Base-by-base conservation (phyloP, 495 filamentous ascomycete genomes). In the Cladorrhinum samala region DNA sequence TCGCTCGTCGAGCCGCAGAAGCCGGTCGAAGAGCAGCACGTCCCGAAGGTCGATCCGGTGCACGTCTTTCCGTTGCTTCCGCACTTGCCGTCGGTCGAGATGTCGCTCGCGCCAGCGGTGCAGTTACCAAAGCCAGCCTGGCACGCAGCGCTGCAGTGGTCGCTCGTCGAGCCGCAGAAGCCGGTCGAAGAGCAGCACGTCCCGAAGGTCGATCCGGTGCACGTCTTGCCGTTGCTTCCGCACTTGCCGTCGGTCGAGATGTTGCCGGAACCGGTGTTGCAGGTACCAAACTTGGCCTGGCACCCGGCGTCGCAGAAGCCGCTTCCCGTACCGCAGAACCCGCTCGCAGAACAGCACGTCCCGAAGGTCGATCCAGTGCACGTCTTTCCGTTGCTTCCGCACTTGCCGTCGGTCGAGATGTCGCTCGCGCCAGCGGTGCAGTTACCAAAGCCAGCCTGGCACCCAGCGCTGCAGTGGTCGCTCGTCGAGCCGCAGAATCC, bases 251-350 rank as follows among this genome's bases (percentile, higher is more conserved):
- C 77, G n/a, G 57, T 41, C 9, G 11, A 16, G 2, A 41, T 18
- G 14, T 7, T 1, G 8, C 16, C 6, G 9, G 6, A n/a, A 18
- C 30, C 30, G 30, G 7, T 37, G 14, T 14, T 37, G 14, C 30
- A 37, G 30, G 30, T 37, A 14, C 30, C 30, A 14, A 37, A 37
- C 7, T 6, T 7, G 30, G 7, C 14, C 30, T 73, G 68, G 50
- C 79, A 83, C 14, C 72, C 77, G 2, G 51, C 53, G 19, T 73
- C 75, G 57, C 79, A 82, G 58, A 77, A 70, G 17, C 65, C 60
- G 14, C 68, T 70, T 2, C 71, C 72, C 49, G 72, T 74, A 7
- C 78, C 77, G 61, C 77, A 81, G 38, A 56, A 65, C 24, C 70
- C 67, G 42, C 68, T 56, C 59, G 63, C 33, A 56, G 66, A 63